A percentile compares a stretch with the other conserved stretches of the same genome.
Evolutionary conservation across 2,329 filamentous ascomycete species (phyloP).

Genomic region (Ophiosphaerella korrae): DNA sequence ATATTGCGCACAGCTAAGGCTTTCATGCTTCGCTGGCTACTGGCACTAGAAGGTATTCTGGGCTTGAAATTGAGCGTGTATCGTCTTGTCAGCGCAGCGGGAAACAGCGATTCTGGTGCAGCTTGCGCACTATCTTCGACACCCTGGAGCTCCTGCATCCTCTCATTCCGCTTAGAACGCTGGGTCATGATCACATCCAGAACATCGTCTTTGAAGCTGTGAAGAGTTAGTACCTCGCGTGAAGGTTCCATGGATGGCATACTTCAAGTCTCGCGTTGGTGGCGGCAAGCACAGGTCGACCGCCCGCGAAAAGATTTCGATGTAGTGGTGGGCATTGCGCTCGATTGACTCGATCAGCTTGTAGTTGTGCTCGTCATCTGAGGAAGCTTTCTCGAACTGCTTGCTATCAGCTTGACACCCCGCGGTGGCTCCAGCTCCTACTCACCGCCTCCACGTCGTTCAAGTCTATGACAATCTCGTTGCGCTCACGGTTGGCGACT

Average conservation of each 20-base stretch:
- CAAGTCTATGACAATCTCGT: slow-evolving; percentile 83
- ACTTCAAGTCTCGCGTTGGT: slow-evolving; percentile 78
- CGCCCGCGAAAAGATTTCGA: slow-evolving; percentile 86
- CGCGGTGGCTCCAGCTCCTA: background rate
- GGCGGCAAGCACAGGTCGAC: slow-evolving; percentile 85
- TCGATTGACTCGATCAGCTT: slow-evolving; percentile 84
- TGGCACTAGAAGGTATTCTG: slow-evolving; percentile 72
- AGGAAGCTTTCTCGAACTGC: slow-evolving; percentile 73
- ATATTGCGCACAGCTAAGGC: slow-evolving; percentile 91
- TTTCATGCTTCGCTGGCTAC: slow-evolving; percentile 62
- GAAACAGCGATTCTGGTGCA: slow-evolving; percentile 78
- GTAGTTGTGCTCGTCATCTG: slow-evolving; percentile 65
- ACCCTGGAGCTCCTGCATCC: slow-evolving; percentile 58
- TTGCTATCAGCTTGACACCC: slow-evolving; percentile 17
- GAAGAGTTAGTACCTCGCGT: slow-evolving; percentile 26
- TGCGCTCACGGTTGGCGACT: slow-evolving; percentile 76
- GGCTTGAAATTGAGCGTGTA: slow-evolving; percentile 98
- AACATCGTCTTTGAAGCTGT: slow-evolving; percentile 93
- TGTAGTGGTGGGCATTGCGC: slow-evolving; percentile 91
- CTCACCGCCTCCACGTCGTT: slow-evolving; percentile 81
- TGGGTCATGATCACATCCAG: slow-evolving; percentile 96
- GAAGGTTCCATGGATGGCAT: slow-evolving; percentile 39
- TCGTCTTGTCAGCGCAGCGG: slow-evolving; percentile 85
- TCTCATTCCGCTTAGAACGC: slow-evolving; percentile 82
- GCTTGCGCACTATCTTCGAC: slow-evolving; percentile 61